Percentiles rank a stretch among this genome's conserved stretches.
These are phyloP conservation scores for Pouteria glomerata DNA, from an alignment of 148 eudicot genomes.

Conservation along the genomic window DNA sequence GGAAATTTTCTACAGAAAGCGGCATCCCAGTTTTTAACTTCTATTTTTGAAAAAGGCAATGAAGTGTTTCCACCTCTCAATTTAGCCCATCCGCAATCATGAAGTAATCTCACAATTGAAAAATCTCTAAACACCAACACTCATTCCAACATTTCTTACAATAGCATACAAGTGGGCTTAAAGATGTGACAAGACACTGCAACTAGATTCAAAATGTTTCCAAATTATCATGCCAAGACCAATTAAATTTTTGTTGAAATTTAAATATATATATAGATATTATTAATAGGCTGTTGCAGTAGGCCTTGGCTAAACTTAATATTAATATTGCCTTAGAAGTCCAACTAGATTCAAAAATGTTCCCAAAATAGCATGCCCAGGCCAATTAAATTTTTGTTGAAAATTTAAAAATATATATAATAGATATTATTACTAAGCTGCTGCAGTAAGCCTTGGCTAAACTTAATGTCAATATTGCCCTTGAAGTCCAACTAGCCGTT, in stretches of 20 bases:
- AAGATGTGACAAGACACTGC: background rate
- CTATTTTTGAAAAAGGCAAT: background rate
- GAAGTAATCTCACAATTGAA: background rate
- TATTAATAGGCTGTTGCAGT: no score
- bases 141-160: background rate
- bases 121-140: background rate
- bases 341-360: no score
- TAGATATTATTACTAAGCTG: no score
- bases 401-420: no score
- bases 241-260: no score
- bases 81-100: background rate
- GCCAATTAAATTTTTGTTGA: no score
- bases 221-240: background rate
- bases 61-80: background rate
- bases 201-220: background rate
- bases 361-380: no score
- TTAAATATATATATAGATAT: no score
- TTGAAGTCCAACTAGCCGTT: no score
- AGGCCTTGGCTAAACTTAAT: no score
- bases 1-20: slow-evolving; percentile 1
- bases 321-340: no score
- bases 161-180: no score
- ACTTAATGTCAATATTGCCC: background rate
- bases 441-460: background rate
- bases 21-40: background rate